Percentiles rank a stretch among this genome's conserved stretches.
Evolutionary conservation across 768 basidiomycete species (phyloP).

Genomic region (Lactifluus echinatus): DNA sequence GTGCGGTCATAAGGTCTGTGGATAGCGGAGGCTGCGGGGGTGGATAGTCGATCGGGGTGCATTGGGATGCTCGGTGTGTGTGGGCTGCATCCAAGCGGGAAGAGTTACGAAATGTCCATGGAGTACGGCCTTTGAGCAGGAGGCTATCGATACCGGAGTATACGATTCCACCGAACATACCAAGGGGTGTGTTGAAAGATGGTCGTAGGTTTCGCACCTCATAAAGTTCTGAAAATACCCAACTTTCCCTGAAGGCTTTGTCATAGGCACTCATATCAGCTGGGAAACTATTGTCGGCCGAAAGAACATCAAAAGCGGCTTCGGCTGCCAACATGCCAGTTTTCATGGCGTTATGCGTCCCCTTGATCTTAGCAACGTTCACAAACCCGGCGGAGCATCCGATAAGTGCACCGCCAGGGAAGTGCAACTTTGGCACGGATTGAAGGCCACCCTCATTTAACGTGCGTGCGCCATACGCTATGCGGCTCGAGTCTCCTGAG

Average conservation of each 20-base stretch:
- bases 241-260: conserved; percentile 56
- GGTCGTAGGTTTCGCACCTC: conserved; percentile 91
- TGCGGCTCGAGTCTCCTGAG: conserved; percentile 57
- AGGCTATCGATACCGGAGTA: conserved; percentile 88
- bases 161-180: conserved; percentile 77
- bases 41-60: conserved; percentile 78
- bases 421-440: conserved; percentile 75
- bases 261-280: conserved; percentile 72
- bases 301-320: conserved; percentile 61
- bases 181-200: conserved; percentile 72
- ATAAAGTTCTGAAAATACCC: conserved; percentile 78
- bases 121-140: conserved; percentile 73
- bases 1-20: conserved; percentile 86
- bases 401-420: conserved; percentile 90
- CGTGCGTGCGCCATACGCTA: conserved; percentile 86
- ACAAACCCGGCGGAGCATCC: conserved; percentile 96
- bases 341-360: conserved; percentile 99
- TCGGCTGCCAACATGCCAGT: conserved; percentile 97
- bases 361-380: conserved; percentile 96
- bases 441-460: conserved; percentile 94
- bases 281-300: conserved; percentile 24
- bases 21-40: conserved; percentile 81
- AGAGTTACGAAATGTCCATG: conserved; percentile 84
- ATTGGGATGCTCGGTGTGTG: conserved; percentile 58
- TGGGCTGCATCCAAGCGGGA: conserved; percentile 50